Base-by-base conservation (phyloP, 2,329 filamentous ascomycete genomes). In the Fusarium nematophilum region DNA sequence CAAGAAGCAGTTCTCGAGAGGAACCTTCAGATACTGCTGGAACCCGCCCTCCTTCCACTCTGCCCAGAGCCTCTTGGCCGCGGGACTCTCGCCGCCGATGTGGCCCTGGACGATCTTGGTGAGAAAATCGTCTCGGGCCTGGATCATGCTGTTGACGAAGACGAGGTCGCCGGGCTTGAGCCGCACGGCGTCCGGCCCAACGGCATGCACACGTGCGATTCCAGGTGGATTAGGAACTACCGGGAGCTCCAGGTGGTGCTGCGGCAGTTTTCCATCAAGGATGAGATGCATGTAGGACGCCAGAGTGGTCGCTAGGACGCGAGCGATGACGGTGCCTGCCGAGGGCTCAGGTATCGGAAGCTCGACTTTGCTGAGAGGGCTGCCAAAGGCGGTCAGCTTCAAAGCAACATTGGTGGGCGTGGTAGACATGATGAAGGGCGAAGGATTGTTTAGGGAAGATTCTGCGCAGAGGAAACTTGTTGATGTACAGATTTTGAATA, bases 21-120 rank as follows among this genome's bases (percentile, higher is more conserved):
- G 38, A 23, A 51, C 48, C 30, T 51, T 44, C 17, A 44, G 48
- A 38, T 51, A 44, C 38, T 51, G 21, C 38, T 51, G 48, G 14
- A 51, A 15, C 10, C 38, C 48, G 7, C 48, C 38, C 15, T 51
- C 48, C 11, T 39, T 38, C 48, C 48, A 51, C 13, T 51, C 48
- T 31, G 38, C 48, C 25, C 44, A 39, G 39, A 51, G 48, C 30
- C 37, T 51, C 21, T 31, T 38, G 31, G 38, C 48, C 18, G 31
- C 37, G 9, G 48, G 15, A 3, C 48, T 39, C 18, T 51, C 48
- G 44, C 48, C 48, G 11, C 48, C 48, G 18, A 44, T 29, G 38
- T 51, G 48, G 25, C 48, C 48, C 18, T 51, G 48, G 23, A 51
- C 44, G 11, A 51, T 51, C 11, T 4, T 42, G 38, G 29, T 25